Evolutionary conservation across 768 basidiomycete genomes (phyloP).

Genomic region (Fistulinella prunicolor): DNA sequence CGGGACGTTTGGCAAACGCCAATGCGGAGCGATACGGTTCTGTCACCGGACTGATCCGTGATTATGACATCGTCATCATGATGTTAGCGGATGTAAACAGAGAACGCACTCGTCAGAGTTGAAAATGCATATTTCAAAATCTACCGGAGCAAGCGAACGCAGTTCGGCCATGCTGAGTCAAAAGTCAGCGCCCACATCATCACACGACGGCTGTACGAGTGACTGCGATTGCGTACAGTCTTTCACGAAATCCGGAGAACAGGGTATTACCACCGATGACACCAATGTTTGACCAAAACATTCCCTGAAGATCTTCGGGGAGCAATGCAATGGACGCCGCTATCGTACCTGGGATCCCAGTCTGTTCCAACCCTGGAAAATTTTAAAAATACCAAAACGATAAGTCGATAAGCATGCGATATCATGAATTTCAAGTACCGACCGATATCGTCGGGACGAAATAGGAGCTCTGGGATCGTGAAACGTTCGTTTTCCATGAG

Average conservation of each 20-base stretch:
- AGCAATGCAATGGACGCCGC: constrained; percentile 72
- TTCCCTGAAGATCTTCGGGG: constrained; percentile 77
- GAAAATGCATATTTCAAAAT: constrained; percentile 72
- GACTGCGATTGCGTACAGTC: constrained; percentile 59
- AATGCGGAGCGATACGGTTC: constrained; percentile 64
- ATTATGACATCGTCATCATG: constrained; percentile 20
- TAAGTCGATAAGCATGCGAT: constrained; percentile 8
- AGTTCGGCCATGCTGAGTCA: constrained; percentile 65
- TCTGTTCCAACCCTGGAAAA: constrained; percentile 67
- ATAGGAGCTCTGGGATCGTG: constrained; percentile 87
- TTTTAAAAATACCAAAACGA: constrained; percentile 3
- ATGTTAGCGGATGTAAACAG: constrained; percentile 7
- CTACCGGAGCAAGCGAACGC: constrained; percentile 75
- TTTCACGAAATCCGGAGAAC: constrained; percentile 66
- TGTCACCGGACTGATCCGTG: constrained; percentile 52
- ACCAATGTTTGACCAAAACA: constrained; percentile 96
- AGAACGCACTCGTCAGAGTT: constrained; percentile 67
- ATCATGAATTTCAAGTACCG: constrained; percentile 26
- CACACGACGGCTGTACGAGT: constrained; percentile 9
- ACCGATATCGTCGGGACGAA: constrained; percentile 90
- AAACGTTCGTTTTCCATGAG: constrained; percentile 92
- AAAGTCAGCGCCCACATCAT: constrained; percentile 8
- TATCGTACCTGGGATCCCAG: constrained; percentile 74
- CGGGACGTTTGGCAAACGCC: constrained; percentile 51
- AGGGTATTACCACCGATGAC: constrained; percentile 81